These are phyloP conservation scores for Daedaleopsis sinensis DNA, from an alignment of 768 basidiomycete species.

Conservation along the genomic window DNA sequence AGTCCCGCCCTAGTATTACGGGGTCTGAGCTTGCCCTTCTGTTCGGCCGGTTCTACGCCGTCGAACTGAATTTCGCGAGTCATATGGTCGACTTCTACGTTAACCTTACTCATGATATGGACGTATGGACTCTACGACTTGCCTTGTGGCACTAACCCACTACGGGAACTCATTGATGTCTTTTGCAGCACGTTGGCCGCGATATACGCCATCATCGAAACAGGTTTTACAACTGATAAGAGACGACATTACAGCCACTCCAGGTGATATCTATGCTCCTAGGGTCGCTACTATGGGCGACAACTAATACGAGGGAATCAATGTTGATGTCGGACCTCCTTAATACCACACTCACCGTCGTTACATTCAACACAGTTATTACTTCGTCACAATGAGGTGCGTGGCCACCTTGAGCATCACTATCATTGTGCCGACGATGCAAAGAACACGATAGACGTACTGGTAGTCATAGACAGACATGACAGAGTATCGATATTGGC, in stretches of 20 bases:
- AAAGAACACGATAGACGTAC: no score
- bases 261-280: slow-evolving; percentile 43
- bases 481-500: no score
- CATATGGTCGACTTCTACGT: slow-evolving; percentile 56
- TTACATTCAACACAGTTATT: no score
- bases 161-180: background rate
- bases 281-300: no score
- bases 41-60: slow-evolving; percentile 50
- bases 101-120: slow-evolving; percentile 58
- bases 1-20: no score
- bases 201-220: slow-evolving; percentile 37
- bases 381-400: no score
- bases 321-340: no score
- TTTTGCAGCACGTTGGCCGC: slow-evolving; percentile 48
- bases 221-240: slow-evolving; percentile 52
- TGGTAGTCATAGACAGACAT: no score
- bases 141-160: background rate
- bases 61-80: slow-evolving; percentile 49
- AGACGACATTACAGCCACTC: slow-evolving; percentile 54
- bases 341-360: no score
- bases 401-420: no score
- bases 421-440: no score
- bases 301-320: no score
- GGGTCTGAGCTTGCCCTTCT: slow-evolving; percentile 50
- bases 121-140: slow-evolving; percentile 49